These are phyloP conservation scores for sweet orange (Citrus sinensis) DNA, from an alignment of 345 rosid species.

Conservation along the genomic window DVS_A1.0 CM039165.1:35746501-35747000, in stretches of 20 bases:
- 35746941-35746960: background rate
- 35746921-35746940: conserved; percentile 21
- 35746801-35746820: background rate
- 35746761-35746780: background rate
- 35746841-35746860: background rate
- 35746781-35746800: too few species aligned
- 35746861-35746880: background rate
- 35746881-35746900: background rate
- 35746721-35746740: conserved; percentile 7
- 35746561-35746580: conserved; percentile 23
- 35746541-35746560: conserved; percentile 1
- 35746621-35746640: background rate
- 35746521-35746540: background rate
- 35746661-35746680: too few species aligned
- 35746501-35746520: background rate
- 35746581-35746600: conserved; percentile 15
- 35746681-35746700: too few species aligned
- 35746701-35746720: background rate
- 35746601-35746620: background rate
- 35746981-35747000: background rate
- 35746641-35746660: background rate
- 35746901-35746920: background rate
- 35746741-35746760: background rate
- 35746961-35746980: background rate
- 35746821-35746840: background rate